These are phyloP conservation scores for Huntiella abstrusa DNA, from an alignment of 2,329 filamentous ascomycete species.

Conservation along the genomic window DNA sequence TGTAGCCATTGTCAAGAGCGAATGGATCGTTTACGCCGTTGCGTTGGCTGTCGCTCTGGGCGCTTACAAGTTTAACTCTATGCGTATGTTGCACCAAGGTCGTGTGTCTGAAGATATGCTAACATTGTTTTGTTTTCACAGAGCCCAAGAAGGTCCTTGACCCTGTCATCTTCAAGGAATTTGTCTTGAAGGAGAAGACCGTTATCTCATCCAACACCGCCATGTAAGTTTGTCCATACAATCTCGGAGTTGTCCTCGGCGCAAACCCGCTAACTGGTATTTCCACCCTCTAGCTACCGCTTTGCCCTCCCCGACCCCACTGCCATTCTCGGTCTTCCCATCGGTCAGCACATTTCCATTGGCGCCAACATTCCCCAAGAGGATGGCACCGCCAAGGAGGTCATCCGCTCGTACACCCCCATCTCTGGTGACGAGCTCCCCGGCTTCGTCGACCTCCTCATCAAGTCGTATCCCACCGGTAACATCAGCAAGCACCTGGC, in stretches of 20 bases:
- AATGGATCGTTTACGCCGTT: conserved; percentile 56
- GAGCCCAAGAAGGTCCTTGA: conserved; percentile 69
- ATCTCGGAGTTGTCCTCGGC: background rate
- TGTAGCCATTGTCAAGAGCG: conserved; percentile 56
- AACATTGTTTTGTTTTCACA: conserved; percentile 18
- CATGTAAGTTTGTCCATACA: conserved; percentile 40
- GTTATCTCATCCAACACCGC: conserved; percentile 95
- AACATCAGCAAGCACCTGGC: conserved; percentile 95
- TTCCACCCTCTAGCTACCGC: conserved; percentile 47
- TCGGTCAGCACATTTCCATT: conserved; percentile 97
- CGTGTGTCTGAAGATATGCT: background rate
- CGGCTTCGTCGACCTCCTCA: conserved; percentile 86
- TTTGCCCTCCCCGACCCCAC: conserved; percentile 63
- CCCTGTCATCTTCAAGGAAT: conserved; percentile 74
- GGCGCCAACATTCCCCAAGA: conserved; percentile 51
- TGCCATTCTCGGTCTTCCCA: conserved; percentile 83
- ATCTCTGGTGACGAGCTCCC: conserved; percentile 77
- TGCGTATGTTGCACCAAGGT: conserved; percentile 35
- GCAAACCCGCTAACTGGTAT: background rate
- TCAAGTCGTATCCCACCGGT: conserved; percentile 94
- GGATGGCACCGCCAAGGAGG: conserved; percentile 60
- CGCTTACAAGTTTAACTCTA: conserved; percentile 50
- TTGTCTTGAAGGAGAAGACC: conserved; percentile 86
- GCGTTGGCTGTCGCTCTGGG: conserved; percentile 47
- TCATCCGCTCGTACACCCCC: conserved; percentile 81